Conservation (phyloP, 75 land plant species). For the Pinus albicaulis region DNA sequence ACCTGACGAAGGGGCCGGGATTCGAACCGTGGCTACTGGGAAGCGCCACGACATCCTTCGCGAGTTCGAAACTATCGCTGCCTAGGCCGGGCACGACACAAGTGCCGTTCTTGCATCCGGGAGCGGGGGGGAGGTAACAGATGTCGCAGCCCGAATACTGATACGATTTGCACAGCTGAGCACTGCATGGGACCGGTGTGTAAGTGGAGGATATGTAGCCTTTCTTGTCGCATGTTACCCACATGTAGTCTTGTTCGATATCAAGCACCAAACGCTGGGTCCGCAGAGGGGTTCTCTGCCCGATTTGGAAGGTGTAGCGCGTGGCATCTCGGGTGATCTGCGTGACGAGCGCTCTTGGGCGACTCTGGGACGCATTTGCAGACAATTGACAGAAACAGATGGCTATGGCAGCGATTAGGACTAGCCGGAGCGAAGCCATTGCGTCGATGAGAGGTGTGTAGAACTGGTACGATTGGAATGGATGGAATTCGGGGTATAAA, state of each 20-base stretch:
- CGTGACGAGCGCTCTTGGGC: background rate
- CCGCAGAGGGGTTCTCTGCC: background rate
- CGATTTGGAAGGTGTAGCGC: constrained; percentile 8
- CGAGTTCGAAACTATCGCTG: constrained; percentile 14
- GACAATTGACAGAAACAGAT: background rate
- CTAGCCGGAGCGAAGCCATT: too few species aligned
- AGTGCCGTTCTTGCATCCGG: constrained; percentile 25
- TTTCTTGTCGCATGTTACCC: background rate
- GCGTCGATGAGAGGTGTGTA: too few species aligned
- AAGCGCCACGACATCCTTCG: constrained; percentile 19
- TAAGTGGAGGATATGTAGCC: constrained; percentile 18
- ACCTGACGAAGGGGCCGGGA: constrained; percentile 9
- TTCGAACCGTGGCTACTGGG: constrained; percentile 12
- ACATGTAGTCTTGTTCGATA: too few species aligned
- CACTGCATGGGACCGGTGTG: constrained; percentile 21
- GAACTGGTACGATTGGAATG: too few species aligned
- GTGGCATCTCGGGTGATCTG: constrained; percentile 12
- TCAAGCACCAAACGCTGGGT: background rate
- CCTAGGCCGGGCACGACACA: constrained; percentile 16
- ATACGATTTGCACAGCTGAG: constrained; percentile 20
- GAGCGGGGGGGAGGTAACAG: constrained; percentile 8
- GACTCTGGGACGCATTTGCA: background rate
- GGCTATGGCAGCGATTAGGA: background rate
- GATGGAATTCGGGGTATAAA: too few species aligned
- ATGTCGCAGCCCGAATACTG: constrained; percentile 12